Evolutionary conservation across 2,329 filamentous ascomycete genomes (phyloP).

Genomic region (Sporothrix luriei): DNA sequence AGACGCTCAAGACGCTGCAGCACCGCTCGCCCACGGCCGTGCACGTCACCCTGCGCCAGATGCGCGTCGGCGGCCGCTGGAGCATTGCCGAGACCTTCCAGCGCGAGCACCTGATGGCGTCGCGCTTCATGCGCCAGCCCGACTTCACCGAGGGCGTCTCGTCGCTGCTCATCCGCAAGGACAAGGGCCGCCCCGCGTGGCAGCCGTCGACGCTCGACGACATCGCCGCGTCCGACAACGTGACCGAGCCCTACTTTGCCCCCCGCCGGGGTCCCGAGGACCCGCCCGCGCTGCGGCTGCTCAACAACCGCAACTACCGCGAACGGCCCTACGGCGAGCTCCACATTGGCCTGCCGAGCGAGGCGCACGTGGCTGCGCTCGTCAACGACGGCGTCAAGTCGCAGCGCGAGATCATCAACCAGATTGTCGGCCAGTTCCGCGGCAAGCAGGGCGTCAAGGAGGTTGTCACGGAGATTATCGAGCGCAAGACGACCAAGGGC

Average conservation of each 20-base stretch:
- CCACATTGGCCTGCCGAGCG: slow-evolving; percentile 71
- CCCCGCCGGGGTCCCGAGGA: slow-evolving; percentile 43
- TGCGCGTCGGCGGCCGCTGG: slow-evolving; percentile 76
- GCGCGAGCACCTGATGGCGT: slow-evolving; percentile 81
- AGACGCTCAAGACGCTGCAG: slow-evolving; percentile 73
- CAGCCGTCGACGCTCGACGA: slow-evolving; percentile 71
- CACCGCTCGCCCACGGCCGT: slow-evolving; percentile 83
- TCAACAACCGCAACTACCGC: slow-evolving; percentile 64
- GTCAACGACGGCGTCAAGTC: slow-evolving; percentile 48
- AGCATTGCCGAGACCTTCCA: slow-evolving; percentile 81
- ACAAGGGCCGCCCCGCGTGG: slow-evolving; percentile 67
- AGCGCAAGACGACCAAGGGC: slow-evolving; percentile 58
- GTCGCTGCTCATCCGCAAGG: slow-evolving; percentile 73
- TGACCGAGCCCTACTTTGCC: slow-evolving; percentile 70
- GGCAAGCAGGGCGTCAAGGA: slow-evolving; percentile 70
- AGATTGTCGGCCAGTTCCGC: slow-evolving; percentile 62
- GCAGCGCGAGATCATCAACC: slow-evolving; percentile 62
- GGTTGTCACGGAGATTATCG: slow-evolving; percentile 69
- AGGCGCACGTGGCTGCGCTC: slow-evolving; percentile 59
- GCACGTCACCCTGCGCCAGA: slow-evolving; percentile 79
- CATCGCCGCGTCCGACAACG: slow-evolving; percentile 56
- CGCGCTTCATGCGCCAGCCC: slow-evolving; percentile 83
- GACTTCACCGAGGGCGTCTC: slow-evolving; percentile 94
- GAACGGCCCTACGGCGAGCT: slow-evolving; percentile 67
- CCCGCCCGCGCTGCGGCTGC: slow-evolving; percentile 58